Base-by-base conservation (phyloP, 1,284 basidiomycete genomes). In the Fistulinella cinereoalba region DNA sequence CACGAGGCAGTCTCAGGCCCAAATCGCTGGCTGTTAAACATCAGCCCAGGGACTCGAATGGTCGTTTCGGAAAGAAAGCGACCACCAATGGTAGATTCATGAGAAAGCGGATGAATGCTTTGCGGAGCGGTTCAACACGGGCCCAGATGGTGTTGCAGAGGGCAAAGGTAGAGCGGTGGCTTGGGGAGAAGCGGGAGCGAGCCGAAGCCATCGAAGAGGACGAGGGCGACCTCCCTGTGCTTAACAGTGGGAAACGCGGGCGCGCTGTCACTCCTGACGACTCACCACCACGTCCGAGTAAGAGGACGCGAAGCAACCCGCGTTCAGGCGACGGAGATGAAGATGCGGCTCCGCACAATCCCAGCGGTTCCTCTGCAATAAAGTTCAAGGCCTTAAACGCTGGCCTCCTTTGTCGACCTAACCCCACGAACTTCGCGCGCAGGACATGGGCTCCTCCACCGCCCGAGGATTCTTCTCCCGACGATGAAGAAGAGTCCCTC, bases 61-160 rank as follows among this genome's bases (percentile, higher is more conserved):
- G 76, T 36, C 66, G 75, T 16, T 77, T 77, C 44, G 76, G 75
- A 32, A 76, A 74, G 65, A 78, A 77, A 56, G 61, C 64, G 22
- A 68, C 70, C 18, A 73, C 71, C 9, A 81, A 84, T 49, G 81
- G 81, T 53, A 62, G 69, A 58, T 69, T 64, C 52, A 56, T 69
- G 58, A 66, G 74, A 54, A 72, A 67, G 57, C 69, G 69, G 47
- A 52, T 67, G 44, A 49, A 58, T 44, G 47, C 55, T 42, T 50
- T 55, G 16, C 57, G 51, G 37, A 49, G 48, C 54, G 47, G 60
- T 54, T 46, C 66, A 51, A 46, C 72, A 22, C 71, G 74, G 10
- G 64, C 68, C 0, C 69, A 74, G 55, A 66, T 71, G 49, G 69
- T 70, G 29, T 61, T 69, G 48, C 70, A 68, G 46, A 70, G 71